A percentile compares a stretch with the other conserved stretches of the same genome.
phyloP scores from a whole-genome alignment of 805 yeast species.

The Torulaspora indica region DNA sequence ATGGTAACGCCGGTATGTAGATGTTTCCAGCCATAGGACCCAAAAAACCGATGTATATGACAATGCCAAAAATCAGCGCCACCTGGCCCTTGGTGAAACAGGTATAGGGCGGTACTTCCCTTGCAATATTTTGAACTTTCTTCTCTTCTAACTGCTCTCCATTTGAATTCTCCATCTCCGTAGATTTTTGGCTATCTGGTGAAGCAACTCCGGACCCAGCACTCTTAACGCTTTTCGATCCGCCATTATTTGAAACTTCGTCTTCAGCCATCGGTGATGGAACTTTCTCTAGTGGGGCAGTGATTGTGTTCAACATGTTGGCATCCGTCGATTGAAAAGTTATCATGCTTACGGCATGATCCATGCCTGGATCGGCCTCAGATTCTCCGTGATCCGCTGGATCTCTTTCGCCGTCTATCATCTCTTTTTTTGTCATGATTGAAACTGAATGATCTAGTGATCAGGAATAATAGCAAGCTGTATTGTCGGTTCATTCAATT shows the following conservation, averaged over 20 bases:
- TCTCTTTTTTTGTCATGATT: not conserved
- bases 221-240: not conserved
- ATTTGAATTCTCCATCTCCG: not conserved
- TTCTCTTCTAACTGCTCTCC: slow-evolving; percentile 3
- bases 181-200: not conserved
- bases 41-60: slow-evolving; percentile 47
- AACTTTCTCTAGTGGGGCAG: slow-evolving; percentile 7
- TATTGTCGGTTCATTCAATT: not conserved
- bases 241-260: no score
- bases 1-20: slow-evolving; percentile 51
- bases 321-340: slow-evolving; percentile 7
- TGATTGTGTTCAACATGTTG: slow-evolving; percentile 1
- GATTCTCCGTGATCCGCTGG: not conserved
- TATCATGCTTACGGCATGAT: slow-evolving; percentile 5
- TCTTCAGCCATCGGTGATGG: slow-evolving; percentile 7
- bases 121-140: slow-evolving; percentile 2
- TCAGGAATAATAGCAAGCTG: not conserved
- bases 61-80: slow-evolving; percentile 36
- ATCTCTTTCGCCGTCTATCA: not conserved
- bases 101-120: slow-evolving; percentile 26
- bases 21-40: slow-evolving; percentile 58
- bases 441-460: not conserved
- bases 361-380: not conserved
- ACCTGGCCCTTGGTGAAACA: slow-evolving; percentile 36
- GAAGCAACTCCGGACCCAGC: slow-evolving; percentile 6